Conservation (phyloP, 345 rosid species). For the Pistacia vera region DNA sequence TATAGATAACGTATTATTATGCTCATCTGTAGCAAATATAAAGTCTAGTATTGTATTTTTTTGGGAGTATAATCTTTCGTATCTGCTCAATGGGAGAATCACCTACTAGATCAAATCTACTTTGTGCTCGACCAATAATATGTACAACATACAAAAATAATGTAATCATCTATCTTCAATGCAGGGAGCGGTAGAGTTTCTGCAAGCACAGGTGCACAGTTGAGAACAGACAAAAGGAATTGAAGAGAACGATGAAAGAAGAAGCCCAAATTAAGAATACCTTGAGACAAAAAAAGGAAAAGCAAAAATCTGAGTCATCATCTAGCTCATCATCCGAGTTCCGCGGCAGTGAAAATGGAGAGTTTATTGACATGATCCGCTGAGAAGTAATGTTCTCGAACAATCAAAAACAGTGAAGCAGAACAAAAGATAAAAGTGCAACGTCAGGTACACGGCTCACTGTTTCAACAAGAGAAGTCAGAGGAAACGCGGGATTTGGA, state of each 20-base stretch:
- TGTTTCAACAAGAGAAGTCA: conserved; percentile 1
- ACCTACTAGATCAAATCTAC: background rate
- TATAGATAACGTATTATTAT: background rate
- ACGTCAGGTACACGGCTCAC: background rate
- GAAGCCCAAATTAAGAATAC: conserved; percentile 41
- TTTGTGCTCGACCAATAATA: background rate
- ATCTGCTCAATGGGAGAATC: background rate
- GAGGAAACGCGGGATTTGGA: background rate
- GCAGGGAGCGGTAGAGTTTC: conserved; percentile 59
- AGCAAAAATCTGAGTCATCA: conserved; percentile 20
- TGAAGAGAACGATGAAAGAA: conserved; percentile 56
- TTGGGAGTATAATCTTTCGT: background rate
- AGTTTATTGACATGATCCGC: conserved; percentile 53
- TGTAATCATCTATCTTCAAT: conserved; percentile 2
- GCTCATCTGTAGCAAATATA: background rate
- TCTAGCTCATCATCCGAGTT: conserved; percentile 38
- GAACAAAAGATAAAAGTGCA: background rate
- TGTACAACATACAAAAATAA: background rate
- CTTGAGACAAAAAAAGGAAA: conserved; percentile 26
- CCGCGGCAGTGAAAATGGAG: conserved; percentile 56
- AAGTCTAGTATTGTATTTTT: background rate
- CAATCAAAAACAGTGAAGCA: background rate
- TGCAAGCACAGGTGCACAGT: conserved; percentile 50
- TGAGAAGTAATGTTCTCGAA: conserved; percentile 23
- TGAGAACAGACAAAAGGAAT: conserved; percentile 53